Evolutionary conservation across 2,329 filamentous ascomycete species (phyloP).

Genomic region (Pestalotiopsis sp.): DNA sequence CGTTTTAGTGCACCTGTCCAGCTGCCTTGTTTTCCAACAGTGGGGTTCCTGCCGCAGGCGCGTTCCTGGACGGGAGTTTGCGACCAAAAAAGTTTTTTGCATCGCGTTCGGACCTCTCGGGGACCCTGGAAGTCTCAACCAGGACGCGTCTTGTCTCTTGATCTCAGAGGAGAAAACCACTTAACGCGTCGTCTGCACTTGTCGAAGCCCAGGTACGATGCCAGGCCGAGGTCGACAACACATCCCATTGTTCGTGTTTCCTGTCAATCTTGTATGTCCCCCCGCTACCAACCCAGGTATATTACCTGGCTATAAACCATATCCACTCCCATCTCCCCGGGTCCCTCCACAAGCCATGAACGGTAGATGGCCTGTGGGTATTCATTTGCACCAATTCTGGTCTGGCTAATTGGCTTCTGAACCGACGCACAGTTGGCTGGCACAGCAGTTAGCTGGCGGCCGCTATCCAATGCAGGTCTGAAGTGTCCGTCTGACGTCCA

Average conservation of each 20-base stretch:
- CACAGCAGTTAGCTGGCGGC: neutral
- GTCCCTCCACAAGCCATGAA: neutral
- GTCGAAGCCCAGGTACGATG: too few relatives aligned
- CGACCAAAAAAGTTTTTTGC: neutral
- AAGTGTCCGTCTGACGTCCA: neutral
- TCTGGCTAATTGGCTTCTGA: neutral
- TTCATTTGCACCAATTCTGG: neutral
- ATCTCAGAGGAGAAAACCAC: neutral
- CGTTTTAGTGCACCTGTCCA: neutral
- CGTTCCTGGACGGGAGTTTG: neutral
- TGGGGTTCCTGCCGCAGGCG: neutral
- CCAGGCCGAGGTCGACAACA: too few relatives aligned
- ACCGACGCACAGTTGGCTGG: neutral
- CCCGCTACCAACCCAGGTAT: neutral
- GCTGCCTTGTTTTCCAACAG: neutral
- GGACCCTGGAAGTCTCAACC: neutral
- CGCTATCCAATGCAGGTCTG: neutral
- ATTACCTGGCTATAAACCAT: neutral
- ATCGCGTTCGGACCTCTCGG: neutral
- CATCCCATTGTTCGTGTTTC: too few relatives aligned
- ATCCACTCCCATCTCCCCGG: neutral
- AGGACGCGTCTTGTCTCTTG: neutral
- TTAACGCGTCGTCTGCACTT: too few relatives aligned
- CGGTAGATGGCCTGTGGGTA: neutral
- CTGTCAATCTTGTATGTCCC: neutral